Evolutionary conservation across 2,329 filamentous ascomycete species (phyloP).

Genomic region (Alternaria incomplexa): DNA sequence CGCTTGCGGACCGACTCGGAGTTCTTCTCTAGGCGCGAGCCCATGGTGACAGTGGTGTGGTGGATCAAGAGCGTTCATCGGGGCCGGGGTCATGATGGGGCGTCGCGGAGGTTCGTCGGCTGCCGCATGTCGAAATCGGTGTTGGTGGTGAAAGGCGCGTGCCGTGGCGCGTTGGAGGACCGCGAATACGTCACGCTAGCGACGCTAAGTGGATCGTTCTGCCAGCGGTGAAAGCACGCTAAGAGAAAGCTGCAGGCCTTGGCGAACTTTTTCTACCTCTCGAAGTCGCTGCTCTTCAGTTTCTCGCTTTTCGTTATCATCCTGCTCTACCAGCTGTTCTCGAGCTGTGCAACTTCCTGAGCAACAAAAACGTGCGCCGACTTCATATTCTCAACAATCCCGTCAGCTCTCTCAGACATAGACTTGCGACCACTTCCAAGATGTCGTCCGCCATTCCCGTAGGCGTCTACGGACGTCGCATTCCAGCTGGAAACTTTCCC

Average conservation of each 20-base stretch:
- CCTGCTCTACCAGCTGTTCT: slow-evolving; percentile 25
- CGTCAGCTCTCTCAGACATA: not conserved
- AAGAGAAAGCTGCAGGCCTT: slow-evolving; percentile 30
- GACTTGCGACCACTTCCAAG: slow-evolving; percentile 24
- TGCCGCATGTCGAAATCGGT: slow-evolving; percentile 4
- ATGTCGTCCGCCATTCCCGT: slow-evolving; percentile 60
- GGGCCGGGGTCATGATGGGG: slow-evolving; percentile 33
- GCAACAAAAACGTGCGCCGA: slow-evolving; percentile 1
- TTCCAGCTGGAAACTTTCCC: slow-evolving; percentile 82
- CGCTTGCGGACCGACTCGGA: slow-evolving; percentile 66
- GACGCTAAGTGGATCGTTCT: slow-evolving; percentile 19
- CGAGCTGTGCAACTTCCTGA: slow-evolving; percentile 23
- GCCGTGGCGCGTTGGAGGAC: slow-evolving; percentile 17
- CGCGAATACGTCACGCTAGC: slow-evolving; percentile 14
- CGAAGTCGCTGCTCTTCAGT: slow-evolving; percentile 14
- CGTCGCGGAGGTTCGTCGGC: not conserved
- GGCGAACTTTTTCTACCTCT: slow-evolving; percentile 35
- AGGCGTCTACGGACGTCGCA: slow-evolving; percentile 89
- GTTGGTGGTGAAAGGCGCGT: slow-evolving; percentile 10
- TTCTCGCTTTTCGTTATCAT: slow-evolving; percentile 15
- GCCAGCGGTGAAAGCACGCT: slow-evolving; percentile 33
- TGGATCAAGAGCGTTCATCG: slow-evolving; percentile 27
- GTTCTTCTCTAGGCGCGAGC: slow-evolving; percentile 66
- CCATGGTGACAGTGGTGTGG: slow-evolving; percentile 54
- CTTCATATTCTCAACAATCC: not conserved